Evolutionary conservation across 441 rosid species (phyloP), one percentile per base, ranked within the genome.

Genomic region (Pelargonium fulgidum): DNA sequence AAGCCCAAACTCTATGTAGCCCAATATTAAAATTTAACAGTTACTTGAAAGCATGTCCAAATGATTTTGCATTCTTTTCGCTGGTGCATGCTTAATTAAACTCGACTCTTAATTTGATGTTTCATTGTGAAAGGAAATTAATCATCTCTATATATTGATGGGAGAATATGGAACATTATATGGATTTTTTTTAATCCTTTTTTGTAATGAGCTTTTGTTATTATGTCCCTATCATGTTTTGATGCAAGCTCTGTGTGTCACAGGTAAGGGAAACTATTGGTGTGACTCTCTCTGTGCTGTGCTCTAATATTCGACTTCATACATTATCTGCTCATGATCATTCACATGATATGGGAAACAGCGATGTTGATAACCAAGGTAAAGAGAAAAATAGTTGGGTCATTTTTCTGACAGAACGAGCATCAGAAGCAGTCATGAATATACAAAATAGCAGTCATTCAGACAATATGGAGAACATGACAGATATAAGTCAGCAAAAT

Each of bases 181-280:
- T 11, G 17, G 8, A 19, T 19, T 58, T 19, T 8, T 26, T 62
- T 24, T n/a, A n/a, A 3, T 11, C 45, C 16, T 33, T 20, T 63
- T 63, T 4, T 63, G 45, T 29, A 36, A 14, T 63, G 13, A 63
- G 2, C 11, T 63, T 29, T 41, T 41, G 8, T 44, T 39, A 9
- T 8, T 14, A n/a, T 69, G 65, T 65, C 64, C 14, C 29, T 44
- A 11, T 24, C 58, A 26, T 69, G 47, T 64, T 72, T 66, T 73
- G 52, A 71, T 72, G 65, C 47, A 10, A 73, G 58, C 71, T 67
- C 72, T 68, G 79, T 65, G 68, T 63, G 73, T 48, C 66, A 73
- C 88, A 92, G 99, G 94, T 95, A 68, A 85, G 98, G 80, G 99
- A 95, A 85, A 97, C 95, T 71, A 81, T 95, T 39, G 99, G 98